Evolutionary conservation across 768 basidiomycete species (phyloP).

Genomic region (Candolleomyces efflorescens): DNA sequence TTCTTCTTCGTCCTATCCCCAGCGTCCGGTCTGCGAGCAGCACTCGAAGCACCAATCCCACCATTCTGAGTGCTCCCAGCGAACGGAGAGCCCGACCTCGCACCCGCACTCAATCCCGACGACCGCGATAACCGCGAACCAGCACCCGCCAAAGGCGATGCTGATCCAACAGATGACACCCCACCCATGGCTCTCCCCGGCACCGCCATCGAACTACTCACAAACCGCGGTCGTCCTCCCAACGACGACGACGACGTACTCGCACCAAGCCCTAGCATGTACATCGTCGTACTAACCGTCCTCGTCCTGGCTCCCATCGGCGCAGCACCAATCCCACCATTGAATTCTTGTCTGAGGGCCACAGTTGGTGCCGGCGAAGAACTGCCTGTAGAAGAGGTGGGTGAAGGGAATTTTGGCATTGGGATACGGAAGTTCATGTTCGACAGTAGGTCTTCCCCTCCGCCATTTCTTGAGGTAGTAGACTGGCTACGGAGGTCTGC

Average conservation of each 20-base stretch:
- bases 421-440: constrained; percentile 51
- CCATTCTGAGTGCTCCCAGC: not conserved
- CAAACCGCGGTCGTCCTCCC: constrained; percentile 24
- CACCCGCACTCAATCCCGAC: not conserved
- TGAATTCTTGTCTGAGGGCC: not conserved
- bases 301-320: constrained; percentile 30
- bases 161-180: not conserved
- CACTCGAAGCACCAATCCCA: not conserved
- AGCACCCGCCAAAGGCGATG: not conserved
- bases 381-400: constrained; percentile 3
- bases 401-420: constrained; percentile 43
- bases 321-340: not conserved
- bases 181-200: not conserved
- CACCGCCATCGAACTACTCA: not conserved
- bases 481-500: too few species aligned
- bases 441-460: constrained; percentile 24
- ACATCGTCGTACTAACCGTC: constrained; percentile 59
- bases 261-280: constrained; percentile 56
- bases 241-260: not conserved
- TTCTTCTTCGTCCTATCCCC: not conserved
- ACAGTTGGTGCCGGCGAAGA: not conserved
- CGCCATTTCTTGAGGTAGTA: too few species aligned
- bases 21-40: not conserved
- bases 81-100: not conserved
- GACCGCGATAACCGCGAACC: not conserved